A percentile compares a stretch with the other conserved stretches of the same genome.
Evolutionary conservation across 352 stramenopile genomes (phyloP).

Genomic region (Pythium guiyangense): DNA sequence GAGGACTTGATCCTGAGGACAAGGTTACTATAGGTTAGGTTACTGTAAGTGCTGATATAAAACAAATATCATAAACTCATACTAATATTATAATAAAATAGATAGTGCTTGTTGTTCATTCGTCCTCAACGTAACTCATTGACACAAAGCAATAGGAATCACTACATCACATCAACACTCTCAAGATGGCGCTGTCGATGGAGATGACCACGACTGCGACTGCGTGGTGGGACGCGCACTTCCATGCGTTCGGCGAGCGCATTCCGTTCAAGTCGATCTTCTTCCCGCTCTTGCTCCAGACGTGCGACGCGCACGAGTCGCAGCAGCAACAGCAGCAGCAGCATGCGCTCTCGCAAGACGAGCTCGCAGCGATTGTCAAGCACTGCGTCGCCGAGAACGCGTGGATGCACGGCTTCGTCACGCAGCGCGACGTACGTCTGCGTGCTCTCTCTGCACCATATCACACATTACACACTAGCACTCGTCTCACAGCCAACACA

Average conservation of each 20-base stretch:
- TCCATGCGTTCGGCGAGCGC: conserved; percentile 8
- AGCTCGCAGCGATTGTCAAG: conserved; percentile 49
- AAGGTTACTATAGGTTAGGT: no score
- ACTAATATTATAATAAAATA: no score
- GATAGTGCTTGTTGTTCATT: no score
- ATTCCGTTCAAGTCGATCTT: conserved; percentile 38
- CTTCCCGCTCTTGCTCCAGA: conserved; percentile 47
- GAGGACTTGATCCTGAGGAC: no score
- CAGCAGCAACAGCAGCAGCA: conserved; percentile 22
- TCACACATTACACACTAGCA: background rate
- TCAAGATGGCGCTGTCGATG: background rate
- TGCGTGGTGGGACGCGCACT: conserved; percentile 30
- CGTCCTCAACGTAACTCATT: background rate
- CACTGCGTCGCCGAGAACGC: conserved; percentile 43
- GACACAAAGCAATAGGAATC: background rate
- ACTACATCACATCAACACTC: background rate
- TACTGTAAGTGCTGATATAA: no score
- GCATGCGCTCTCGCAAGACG: conserved; percentile 44
- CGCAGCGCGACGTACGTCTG: conserved; percentile 32
- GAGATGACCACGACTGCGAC: conserved; percentile 15
- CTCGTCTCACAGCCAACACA: background rate
- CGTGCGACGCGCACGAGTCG: conserved; percentile 27
- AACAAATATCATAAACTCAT: no score
- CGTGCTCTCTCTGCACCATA: background rate
- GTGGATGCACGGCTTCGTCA: conserved; percentile 37